These are phyloP conservation scores for Immersiella caudata DNA, from an alignment of 495 filamentous ascomycete genomes.

Conservation along the genomic window DNA sequence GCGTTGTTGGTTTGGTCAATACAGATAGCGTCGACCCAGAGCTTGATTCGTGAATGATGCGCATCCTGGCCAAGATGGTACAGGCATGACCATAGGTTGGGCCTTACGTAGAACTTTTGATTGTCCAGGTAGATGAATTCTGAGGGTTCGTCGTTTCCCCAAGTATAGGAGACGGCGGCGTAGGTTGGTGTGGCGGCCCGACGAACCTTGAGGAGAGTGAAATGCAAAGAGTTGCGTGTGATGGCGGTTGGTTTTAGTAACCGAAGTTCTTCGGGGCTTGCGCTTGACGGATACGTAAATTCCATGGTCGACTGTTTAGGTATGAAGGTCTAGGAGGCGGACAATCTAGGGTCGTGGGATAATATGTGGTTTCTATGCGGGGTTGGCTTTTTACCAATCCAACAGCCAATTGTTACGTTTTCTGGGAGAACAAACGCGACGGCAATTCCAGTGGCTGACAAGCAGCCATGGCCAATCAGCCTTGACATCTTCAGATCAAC, in stretches of 20 bases:
- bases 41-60: background rate
- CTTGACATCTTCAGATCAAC: too few species aligned
- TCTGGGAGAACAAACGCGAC: too few species aligned
- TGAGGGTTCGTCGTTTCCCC: slow-evolving; percentile 9
- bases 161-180: slow-evolving; percentile 11
- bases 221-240: slow-evolving; percentile 1
- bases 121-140: slow-evolving; percentile 12
- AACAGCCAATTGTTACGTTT: too few species aligned
- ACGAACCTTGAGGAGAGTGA: slow-evolving; percentile 1
- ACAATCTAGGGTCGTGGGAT: too few species aligned
- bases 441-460: too few species aligned
- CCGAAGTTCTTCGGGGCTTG: background rate
- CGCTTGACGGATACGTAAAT: slow-evolving; percentile 5
- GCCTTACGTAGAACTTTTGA: slow-evolving; percentile 6
- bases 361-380: too few species aligned
- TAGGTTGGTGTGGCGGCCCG: background rate
- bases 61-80: background rate
- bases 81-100: slow-evolving; percentile 3
- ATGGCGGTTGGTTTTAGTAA: background rate
- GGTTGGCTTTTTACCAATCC: too few species aligned
- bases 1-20: background rate
- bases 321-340: background rate
- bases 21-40: background rate
- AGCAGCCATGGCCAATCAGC: too few species aligned
- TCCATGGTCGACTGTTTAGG: background rate